Conservation (phyloP, 1,284 basidiomycete species). For the Ustilago bromivora region DNA sequence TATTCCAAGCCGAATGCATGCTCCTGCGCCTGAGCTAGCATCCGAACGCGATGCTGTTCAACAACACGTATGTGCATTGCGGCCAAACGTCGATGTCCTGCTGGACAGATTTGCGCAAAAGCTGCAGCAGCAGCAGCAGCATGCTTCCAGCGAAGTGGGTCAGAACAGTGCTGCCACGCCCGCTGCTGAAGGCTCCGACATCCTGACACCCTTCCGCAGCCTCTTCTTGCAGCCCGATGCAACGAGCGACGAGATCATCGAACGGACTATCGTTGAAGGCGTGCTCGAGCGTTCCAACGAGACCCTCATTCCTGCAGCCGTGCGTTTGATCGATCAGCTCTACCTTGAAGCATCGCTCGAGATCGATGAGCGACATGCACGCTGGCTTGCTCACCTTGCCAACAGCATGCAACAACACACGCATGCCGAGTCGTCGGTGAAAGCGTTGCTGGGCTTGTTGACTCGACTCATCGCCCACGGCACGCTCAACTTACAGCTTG, state of each 20-base stretch:
- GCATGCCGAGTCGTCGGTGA: conserved; percentile 7
- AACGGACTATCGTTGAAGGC: conserved; percentile 41
- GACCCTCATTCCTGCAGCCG: conserved; percentile 22
- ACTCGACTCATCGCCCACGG: conserved; percentile 35
- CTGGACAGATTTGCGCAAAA: conserved; percentile 27
- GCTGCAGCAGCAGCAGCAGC: neutral
- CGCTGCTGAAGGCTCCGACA: conserved; percentile 26
- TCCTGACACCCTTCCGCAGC: conserved; percentile 32
- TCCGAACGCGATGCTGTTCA: conserved; percentile 26
- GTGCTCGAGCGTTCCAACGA: conserved; percentile 20
- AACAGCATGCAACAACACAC: conserved; percentile 24
- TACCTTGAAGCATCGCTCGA: conserved; percentile 52
- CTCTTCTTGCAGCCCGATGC: conserved; percentile 42
- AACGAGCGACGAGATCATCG: conserved; percentile 44
- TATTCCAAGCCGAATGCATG: conserved; percentile 26
- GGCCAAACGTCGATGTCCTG: conserved; percentile 34
- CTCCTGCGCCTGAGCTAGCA: conserved; percentile 6
- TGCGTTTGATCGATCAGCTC: conserved; percentile 45
- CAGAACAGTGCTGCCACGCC: conserved; percentile 11
- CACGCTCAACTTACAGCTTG: conserved; percentile 46
- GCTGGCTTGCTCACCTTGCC: conserved; percentile 41
- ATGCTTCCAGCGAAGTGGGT: neutral
- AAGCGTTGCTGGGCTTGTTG: conserved; percentile 27
- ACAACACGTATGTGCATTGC: conserved; percentile 28
- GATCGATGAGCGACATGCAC: conserved; percentile 49